Base-by-base conservation (phyloP, 148 eudicot species). In the Rhododendron mucronatum region DNA sequence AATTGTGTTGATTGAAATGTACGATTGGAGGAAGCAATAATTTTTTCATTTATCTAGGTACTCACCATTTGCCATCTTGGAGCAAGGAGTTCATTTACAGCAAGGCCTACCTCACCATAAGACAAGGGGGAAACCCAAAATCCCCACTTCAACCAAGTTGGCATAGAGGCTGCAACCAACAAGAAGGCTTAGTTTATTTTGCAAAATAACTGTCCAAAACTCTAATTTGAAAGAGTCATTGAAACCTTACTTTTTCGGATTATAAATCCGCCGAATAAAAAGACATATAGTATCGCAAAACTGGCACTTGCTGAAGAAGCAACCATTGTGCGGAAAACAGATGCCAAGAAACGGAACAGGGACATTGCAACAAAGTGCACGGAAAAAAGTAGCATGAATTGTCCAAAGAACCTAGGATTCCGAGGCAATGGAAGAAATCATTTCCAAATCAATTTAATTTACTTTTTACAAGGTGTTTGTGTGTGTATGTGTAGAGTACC, bases 51-150 rank as follows among this genome's bases (percentile, higher is more conserved):
- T 28, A 1, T 47, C 21, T 47, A 80, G 59, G 6, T 6, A 50
- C 87, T 88, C 83, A 92, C 97, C 92, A 89, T 91, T 83, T 95
- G 90, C 99, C 99, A 96, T 86, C 99, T 86, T 77, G 94, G 96
- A 88, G 99, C 91, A 69, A 88, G 91, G 88, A 96, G 93, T 89
- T 96, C 99, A 86, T 96, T 96, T 57, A 91, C 84, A 53, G 95
- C 78, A 35, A 96, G 92, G 73, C 95, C 98, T 82, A 94, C 91
- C 90, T 95, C 93, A 28, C 94, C 98, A 88, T 96, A 96, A 71
- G 99, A 84, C 21, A 96, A 78, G 6, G 98, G 99, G 2, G 89
- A 90, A 82, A 89, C 80, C 99, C 98, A 96, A 87, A 92, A 94
- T 83, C 92, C 95, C 98, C 99, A 96, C 51, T 87, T 89, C 86